Evolutionary conservation across 177 flowering plant species (phyloP), one percentile per base, ranked within the genome.

Genomic region (Tripterygium wilfordii): DNA sequence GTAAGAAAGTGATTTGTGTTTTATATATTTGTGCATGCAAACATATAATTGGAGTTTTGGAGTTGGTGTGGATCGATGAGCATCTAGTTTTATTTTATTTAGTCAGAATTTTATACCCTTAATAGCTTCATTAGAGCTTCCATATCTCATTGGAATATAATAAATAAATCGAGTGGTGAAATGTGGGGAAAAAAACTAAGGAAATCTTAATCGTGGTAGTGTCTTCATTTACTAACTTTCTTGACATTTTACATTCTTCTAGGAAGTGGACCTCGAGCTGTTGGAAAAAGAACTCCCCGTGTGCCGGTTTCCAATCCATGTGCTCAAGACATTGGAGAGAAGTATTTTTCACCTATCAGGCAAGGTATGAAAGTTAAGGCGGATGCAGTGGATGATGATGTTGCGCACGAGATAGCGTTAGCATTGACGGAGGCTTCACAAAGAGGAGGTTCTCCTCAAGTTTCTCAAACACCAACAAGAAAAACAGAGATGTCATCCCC

Each of bases 201-300:
- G n/a, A n/a, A n/a, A n/a, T n/a, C n/a, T n/a, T n/a, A n/a, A n/a
- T n/a, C n/a, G n/a, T n/a, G n/a, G n/a, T n/a, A n/a, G n/a, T n/a
- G n/a, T n/a, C n/a, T n/a, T n/a, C n/a, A n/a, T n/a, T n/a, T n/a
- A n/a, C 26, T 48, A 1, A 13, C 31, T 18, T 61, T 18, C 19
- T 46, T 2, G 2, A 22, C 44, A 38, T 17, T 12, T 37, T 20
- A 15, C 10, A 32, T 42, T 19, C 5, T 45, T 17, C 8, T 9
- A 68, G 72, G 55, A 36, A 62, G 55, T 37, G 44, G 18, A 36
- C 67, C 67, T 23, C 71, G 64, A 37, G 79, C 65, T 46, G 79
- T 75, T 71, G 65, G 69, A 10, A 75, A 71, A 57, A 48, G 79
- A 51, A 75, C 79, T 24, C 79, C 79, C 48, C 71, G 79, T 12